Percentiles rank a stretch among this genome's conserved stretches.
phyloP scores from a whole-genome alignment of 495 filamentous ascomycete species.

The Hyaloscypha finlandica region DNA sequence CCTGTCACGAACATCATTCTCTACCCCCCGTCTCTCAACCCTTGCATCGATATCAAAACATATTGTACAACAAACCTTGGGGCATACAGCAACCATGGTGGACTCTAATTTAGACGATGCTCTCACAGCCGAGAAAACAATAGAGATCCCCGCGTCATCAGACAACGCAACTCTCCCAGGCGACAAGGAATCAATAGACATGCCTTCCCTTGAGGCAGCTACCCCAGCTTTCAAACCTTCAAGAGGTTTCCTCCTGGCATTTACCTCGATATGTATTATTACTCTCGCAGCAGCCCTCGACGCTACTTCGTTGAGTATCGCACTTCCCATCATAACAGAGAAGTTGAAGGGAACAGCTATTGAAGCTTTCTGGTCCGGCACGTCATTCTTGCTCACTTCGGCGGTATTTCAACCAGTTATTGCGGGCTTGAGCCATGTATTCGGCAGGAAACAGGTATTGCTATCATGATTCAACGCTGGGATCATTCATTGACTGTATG shows the following conservation, averaged over 20 bases:
- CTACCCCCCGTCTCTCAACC: too few species aligned
- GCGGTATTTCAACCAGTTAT: conserved; percentile 55
- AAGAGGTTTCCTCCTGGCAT: conserved; percentile 43
- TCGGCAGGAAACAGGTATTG: conserved; percentile 43
- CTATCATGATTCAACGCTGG: not conserved
- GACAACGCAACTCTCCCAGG: not conserved
- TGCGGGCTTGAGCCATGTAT: conserved; percentile 54
- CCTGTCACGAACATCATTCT: too few species aligned
- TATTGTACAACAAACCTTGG: not conserved
- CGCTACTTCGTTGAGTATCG: conserved; percentile 73
- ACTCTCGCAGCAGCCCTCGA: conserved; percentile 71
- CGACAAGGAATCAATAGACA: conserved; percentile 2
- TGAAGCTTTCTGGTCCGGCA: conserved; percentile 61
- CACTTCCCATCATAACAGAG: conserved; percentile 60
- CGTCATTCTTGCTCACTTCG: conserved; percentile 53
- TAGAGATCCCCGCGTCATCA: not conserved
- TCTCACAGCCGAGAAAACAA: conserved; percentile 7
- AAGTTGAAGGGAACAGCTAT: conserved; percentile 55
- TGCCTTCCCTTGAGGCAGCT: conserved; percentile 7
- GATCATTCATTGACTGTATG: not conserved
- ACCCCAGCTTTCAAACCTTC: conserved; percentile 25
- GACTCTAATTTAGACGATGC: not conserved
- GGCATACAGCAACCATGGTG: not conserved
- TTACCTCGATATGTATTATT: conserved; percentile 59
- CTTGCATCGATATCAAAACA: not conserved